These are phyloP conservation scores for Cercospora canescens DNA, from an alignment of 2,329 filamentous ascomycete genomes.

Conservation along the genomic window DNA sequence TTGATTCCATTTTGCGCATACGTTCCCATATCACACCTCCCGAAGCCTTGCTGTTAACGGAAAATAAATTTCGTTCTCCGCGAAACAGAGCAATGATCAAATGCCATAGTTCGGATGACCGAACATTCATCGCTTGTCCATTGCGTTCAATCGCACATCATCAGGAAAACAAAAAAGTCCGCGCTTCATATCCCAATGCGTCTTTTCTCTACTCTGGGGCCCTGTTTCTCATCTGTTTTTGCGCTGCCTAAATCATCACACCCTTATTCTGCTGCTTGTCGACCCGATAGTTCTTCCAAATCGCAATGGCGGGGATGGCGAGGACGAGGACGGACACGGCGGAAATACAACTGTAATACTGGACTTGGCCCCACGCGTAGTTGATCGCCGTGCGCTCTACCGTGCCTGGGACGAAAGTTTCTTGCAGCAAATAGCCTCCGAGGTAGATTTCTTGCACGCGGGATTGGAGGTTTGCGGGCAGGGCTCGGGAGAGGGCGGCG, in stretches of 20 bases:
- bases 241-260: constrained; percentile 27
- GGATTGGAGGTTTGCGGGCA: constrained; percentile 18
- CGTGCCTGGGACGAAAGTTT: constrained; percentile 43
- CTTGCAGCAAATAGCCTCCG: constrained; percentile 20
- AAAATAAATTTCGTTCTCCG: too few species aligned
- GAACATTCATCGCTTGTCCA: too few species aligned
- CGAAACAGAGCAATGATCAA: too few species aligned
- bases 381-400: constrained; percentile 47
- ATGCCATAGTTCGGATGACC: too few species aligned
- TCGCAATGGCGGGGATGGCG: constrained; percentile 32
- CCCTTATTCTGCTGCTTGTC: constrained; percentile 41
- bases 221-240: too few species aligned
- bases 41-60: too few species aligned
- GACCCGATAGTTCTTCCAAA: constrained; percentile 41
- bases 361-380: constrained; percentile 49
- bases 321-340: constrained; percentile 36
- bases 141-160: too few species aligned
- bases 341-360: constrained; percentile 46
- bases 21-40: too few species aligned
- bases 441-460: constrained; percentile 36
- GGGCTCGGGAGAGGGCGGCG: constrained; percentile 11
- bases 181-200: too few species aligned
- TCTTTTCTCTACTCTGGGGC: too few species aligned
- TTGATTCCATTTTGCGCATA: too few species aligned
- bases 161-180: too few species aligned